Base-by-base conservation (phyloP, 192 early-diverging fungal species). In the Backusella sp. region DNA sequence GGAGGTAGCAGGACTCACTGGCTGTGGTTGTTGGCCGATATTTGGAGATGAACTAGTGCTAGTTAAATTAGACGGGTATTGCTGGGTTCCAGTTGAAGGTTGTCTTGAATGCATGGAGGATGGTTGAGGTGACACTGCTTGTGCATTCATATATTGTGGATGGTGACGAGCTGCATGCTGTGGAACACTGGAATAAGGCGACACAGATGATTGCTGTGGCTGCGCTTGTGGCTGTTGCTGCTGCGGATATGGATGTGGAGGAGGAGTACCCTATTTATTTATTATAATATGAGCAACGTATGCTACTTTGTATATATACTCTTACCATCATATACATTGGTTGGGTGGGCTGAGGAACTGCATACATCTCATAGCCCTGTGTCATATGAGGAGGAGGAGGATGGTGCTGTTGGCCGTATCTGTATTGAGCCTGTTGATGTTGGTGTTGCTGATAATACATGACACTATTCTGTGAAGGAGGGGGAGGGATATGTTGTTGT, bases 1-100 rank as follows among this genome's bases (percentile, higher is more conserved):
- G 73, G 46, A 80, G 74, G 75, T 79, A 66, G 44, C 77, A 59
- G 21, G 81, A 78, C 32, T 83, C 1, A 28, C 39, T 4, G 70
- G 70, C 9, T 62, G 56, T 28, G 21, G 56, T 4, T 62, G 56
- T 49, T 14, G 23, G 2, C 68, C 68, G 7, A 71, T 7, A 49
- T 71, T 71, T 28, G 70, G 70, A 0, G 70, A 71, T 46, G 70
- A 71, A 11, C 42, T 41, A 62, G 21, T 62, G n/a, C 56, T 62
- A 49, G 46, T 49, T 49, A 49, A 49, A 49, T 49, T 49, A 12
- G 26, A 28, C 14, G 56, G 56, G 56, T 62, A 62, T 62, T 62
- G 56, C 12, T 26, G 56, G 26, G 28, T 62, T 26, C 56, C 56
- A 28, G 56, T 28, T 12, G 56, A 62, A 26, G 23, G 26, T 14